A percentile compares a stretch with the other conserved stretches of the same genome.
Evolutionary conservation across 768 basidiomycete species (phyloP).

Genomic region (Phanerochaete sordida): DNA sequence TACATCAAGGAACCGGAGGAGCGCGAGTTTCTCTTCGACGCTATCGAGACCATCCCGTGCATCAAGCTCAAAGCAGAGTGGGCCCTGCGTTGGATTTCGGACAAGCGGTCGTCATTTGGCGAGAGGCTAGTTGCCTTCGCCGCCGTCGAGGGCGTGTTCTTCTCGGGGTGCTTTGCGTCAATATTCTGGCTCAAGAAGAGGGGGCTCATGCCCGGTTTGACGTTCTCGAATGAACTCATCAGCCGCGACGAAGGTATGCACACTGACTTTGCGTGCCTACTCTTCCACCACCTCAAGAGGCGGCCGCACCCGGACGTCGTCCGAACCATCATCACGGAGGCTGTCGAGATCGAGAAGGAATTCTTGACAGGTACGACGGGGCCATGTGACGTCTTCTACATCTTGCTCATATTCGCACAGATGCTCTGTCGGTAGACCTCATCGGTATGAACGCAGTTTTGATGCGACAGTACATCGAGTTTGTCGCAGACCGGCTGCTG

Average conservation of each 20-base stretch:
- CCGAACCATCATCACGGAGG: slow-evolving; percentile 68
- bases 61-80: slow-evolving; percentile 93
- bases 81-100: slow-evolving; percentile 91
- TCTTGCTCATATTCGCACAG: slow-evolving; percentile 29
- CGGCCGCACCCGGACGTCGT: slow-evolving; percentile 82
- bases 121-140: slow-evolving; percentile 93
- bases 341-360: slow-evolving; percentile 83
- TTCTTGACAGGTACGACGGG: slow-evolving; percentile 64
- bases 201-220: slow-evolving; percentile 95
- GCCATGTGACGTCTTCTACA: not conserved
- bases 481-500: slow-evolving; percentile 86
- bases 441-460: slow-evolving; percentile 90
- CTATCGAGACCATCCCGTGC: slow-evolving; percentile 91
- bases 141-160: slow-evolving; percentile 96
- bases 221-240: slow-evolving; percentile 96
- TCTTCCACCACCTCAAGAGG: slow-evolving; percentile 78
- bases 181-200: slow-evolving; percentile 99
- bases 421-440: slow-evolving; percentile 79
- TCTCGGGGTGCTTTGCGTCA: slow-evolving; percentile 89
- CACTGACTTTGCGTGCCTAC: slow-evolving; percentile 91
- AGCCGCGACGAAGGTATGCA: slow-evolving; percentile 95
- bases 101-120: slow-evolving; percentile 74
- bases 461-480: slow-evolving; percentile 93
- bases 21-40: slow-evolving; percentile 84
- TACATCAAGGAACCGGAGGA: slow-evolving; percentile 82